Conservation (phyloP, 2,329 filamentous ascomycete genomes). For the Ophiostoma angusticollis region DNA sequence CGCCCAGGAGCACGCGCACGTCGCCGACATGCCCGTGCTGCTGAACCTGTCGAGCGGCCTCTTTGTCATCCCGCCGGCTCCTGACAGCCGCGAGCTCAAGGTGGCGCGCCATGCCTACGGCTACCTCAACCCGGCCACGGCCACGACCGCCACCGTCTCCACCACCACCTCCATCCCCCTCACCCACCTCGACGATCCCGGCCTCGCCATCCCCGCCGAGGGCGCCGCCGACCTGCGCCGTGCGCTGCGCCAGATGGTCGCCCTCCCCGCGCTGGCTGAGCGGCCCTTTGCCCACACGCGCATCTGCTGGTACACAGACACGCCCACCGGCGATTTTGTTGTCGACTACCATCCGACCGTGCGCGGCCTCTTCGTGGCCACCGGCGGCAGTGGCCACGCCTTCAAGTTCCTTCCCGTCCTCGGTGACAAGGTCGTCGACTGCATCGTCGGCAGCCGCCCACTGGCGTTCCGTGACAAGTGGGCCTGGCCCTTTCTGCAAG, state of each 20-base stretch:
- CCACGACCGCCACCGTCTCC: constrained; percentile 22
- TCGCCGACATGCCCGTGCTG: constrained; percentile 57
- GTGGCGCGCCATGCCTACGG: constrained; percentile 58
- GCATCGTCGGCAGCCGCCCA: constrained; percentile 32
- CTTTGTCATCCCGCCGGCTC: constrained; percentile 59
- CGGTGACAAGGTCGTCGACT: constrained; percentile 47
- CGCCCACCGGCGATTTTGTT: constrained; percentile 57
- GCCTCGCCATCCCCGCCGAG: constrained; percentile 41
- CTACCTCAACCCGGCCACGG: constrained; percentile 41
- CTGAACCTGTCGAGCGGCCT: constrained; percentile 59
- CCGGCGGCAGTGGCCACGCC: constrained; percentile 50
- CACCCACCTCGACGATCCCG: constrained; percentile 36
- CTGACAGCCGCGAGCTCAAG: constrained; percentile 44
- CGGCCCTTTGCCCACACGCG: constrained; percentile 49
- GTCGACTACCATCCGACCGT: constrained; percentile 55
- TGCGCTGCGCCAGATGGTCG: constrained; percentile 48
- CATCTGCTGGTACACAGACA: constrained; percentile 68
- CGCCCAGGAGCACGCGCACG: constrained; percentile 50
- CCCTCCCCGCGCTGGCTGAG: constrained; percentile 38
- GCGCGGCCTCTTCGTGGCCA: constrained; percentile 45
- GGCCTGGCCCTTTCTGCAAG: too few relatives aligned
- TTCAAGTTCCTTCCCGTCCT: constrained; percentile 60
- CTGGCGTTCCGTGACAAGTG: constrained; percentile 43
- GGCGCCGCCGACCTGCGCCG: constrained; percentile 48
- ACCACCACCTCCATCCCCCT: constrained; percentile 24